Evolutionary conservation across 495 filamentous ascomycete genomes (phyloP).

Genomic region (Aspergillus haitiensis): DNA sequence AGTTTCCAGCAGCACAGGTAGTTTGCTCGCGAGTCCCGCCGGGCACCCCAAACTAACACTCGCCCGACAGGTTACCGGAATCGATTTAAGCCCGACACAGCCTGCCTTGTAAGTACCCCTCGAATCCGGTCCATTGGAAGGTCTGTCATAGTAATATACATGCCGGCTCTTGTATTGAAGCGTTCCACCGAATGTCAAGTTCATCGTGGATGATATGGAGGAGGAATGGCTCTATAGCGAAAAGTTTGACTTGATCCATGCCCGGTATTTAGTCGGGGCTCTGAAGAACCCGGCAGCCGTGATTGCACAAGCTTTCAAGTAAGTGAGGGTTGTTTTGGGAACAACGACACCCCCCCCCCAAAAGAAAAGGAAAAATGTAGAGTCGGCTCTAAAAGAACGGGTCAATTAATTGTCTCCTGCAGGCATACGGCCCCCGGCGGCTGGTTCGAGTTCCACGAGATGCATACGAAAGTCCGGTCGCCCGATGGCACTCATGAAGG

Average conservation of each 20-base stretch:
- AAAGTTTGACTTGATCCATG: constrained; percentile 2
- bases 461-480: no score
- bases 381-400: no score
- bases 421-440: no score
- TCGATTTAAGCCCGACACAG: background rate
- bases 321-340: background rate
- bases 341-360: no score
- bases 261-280: background rate
- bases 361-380: background rate
- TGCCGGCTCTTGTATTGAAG: background rate
- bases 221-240: background rate
- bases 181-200: constrained; percentile 3
- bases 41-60: no score
- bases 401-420: no score
- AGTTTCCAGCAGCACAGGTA: background rate
- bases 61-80: no score
- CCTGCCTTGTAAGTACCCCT: background rate
- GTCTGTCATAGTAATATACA: no score
- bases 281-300: background rate
- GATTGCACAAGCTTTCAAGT: background rate
- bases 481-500: no score
- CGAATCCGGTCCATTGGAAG: background rate
- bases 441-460: no score
- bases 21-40: background rate
- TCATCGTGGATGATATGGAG: constrained; percentile 4